phyloP scores from a whole-genome alignment of 768 basidiomycete genomes.

The Serendipita indica region DNA sequence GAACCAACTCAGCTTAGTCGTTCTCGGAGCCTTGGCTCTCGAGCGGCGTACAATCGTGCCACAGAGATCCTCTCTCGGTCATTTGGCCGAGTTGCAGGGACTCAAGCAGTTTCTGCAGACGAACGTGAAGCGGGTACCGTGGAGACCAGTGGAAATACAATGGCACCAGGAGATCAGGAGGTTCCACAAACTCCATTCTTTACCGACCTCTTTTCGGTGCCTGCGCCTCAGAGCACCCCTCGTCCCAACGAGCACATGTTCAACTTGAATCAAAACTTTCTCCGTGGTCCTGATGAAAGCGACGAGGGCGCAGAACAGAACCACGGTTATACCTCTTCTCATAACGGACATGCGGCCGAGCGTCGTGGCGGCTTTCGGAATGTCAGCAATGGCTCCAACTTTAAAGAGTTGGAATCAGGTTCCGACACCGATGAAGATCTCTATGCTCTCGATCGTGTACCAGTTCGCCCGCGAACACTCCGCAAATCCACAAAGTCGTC shows the following conservation, averaged over 20 bases:
- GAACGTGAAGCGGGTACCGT: background rate
- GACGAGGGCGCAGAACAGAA: background rate
- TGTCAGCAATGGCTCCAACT: background rate
- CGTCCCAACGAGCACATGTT: background rate
- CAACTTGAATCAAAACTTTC: background rate
- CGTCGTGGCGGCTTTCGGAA: background rate
- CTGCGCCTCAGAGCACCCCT: background rate
- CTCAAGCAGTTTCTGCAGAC: background rate
- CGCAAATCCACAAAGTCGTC: background rate
- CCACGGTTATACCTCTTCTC: background rate
- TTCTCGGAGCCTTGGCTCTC: constrained; percentile 9
- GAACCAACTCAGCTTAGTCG: background rate
- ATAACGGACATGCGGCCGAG: too few species aligned
- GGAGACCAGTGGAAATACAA: background rate
- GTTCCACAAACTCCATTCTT: constrained; percentile 14
- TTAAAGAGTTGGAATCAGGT: background rate
- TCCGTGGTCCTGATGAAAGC: background rate
- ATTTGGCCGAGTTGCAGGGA: constrained; percentile 10
- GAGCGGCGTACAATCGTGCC: constrained; percentile 15
- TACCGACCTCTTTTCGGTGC: constrained; percentile 12
- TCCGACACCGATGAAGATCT: constrained; percentile 4
- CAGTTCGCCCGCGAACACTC: background rate
- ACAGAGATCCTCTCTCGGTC: constrained; percentile 17
- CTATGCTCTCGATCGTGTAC: background rate
- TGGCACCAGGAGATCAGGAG: background rate